Base-by-base conservation (phyloP, 192 early-diverging fungal species). In the Coemansia sp. region DNA sequence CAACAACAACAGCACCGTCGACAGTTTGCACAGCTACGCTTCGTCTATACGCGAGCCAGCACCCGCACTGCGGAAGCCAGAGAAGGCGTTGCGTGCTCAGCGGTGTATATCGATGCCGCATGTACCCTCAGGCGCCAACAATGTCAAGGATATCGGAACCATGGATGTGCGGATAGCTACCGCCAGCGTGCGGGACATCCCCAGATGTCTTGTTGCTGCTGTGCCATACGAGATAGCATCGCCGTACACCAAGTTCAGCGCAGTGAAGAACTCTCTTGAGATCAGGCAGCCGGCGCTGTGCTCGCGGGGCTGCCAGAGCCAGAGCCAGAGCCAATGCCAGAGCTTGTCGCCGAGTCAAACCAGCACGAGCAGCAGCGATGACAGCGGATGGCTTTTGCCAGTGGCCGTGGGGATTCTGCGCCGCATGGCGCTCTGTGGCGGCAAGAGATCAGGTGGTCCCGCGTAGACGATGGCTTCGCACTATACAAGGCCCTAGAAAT, bases 231-330 rank as follows among this genome's bases (percentile, higher is more conserved):
- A 59, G 32, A 36, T 43, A 8, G 35, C 54, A 11, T 14, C 65
- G 15, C 59, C 60, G 19, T n/a, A 35, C 23, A 60, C 62, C 2
- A 65, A 66, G 49, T 78, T 78, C 61, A 35, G 54, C 23, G 46
- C 43, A 10, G 76, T 78, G 55, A 78, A 78, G 46, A 73, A 78
- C 63, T 78, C 76, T 41, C 71, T 78, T 35, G 76, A 78, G 8
- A 69, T 78, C 20, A 58, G 62, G 49, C 66, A 73, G 38, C 66
- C 76, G 9, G 63, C 71, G 17, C 54, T 64, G n/a, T 36, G 60
- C 2, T 45, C 38, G 35, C 29, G 29, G 40, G n/a, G 34, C 45
- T 57, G 55, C 55, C 65, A 41, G 11, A 62, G 15, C 20, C 65
- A 41, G 11, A 62, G 15, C 20, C 52, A 48, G 53, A 41, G 32